Conservation (phyloP, 2,329 filamentous ascomycete species). For the Calonectria fujianensis region DNA sequence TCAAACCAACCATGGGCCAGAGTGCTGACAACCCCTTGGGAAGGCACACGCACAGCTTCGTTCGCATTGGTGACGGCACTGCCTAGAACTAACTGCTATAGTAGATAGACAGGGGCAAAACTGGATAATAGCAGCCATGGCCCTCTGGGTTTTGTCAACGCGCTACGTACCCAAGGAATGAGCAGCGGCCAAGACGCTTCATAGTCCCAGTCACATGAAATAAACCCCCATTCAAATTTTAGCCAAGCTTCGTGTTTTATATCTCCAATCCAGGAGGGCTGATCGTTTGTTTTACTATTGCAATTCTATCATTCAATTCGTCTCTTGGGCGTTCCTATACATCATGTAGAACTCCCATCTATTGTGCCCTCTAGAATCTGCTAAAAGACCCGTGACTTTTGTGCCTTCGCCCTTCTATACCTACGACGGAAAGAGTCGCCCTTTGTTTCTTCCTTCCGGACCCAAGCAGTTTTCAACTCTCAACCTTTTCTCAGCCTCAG, state of each 20-base stretch:
- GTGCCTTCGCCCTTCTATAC: slow-evolving; percentile 44
- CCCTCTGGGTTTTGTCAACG: too few species aligned
- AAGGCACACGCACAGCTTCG: too few species aligned
- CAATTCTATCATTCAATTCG: slow-evolving; percentile 52
- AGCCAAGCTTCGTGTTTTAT: not conserved
- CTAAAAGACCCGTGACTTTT: slow-evolving; percentile 54
- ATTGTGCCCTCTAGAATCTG: slow-evolving; percentile 53
- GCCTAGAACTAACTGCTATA: too few species aligned
- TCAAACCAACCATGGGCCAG: too few species aligned
- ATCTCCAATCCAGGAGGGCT: not conserved
- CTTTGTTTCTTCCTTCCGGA: slow-evolving; percentile 25
- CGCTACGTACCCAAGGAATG: too few species aligned
- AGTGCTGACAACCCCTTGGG: too few species aligned
- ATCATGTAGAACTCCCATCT: slow-evolving; percentile 44
- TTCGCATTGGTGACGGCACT: too few species aligned
- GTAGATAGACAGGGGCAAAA: too few species aligned
- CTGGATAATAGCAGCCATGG: too few species aligned
- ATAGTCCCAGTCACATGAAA: not conserved
- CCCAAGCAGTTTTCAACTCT: slow-evolving; percentile 12
- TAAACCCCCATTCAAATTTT: not conserved
- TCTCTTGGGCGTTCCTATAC: slow-evolving; percentile 46
- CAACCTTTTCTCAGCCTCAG: not conserved
- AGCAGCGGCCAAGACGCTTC: too few species aligned
- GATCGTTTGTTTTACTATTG: slow-evolving; percentile 27
- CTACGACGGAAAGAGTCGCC: slow-evolving; percentile 41